These are phyloP conservation scores for Austropuccinia psidii DNA, from an alignment of 1,284 basidiomycete species.

Conservation along the genomic window DNA sequence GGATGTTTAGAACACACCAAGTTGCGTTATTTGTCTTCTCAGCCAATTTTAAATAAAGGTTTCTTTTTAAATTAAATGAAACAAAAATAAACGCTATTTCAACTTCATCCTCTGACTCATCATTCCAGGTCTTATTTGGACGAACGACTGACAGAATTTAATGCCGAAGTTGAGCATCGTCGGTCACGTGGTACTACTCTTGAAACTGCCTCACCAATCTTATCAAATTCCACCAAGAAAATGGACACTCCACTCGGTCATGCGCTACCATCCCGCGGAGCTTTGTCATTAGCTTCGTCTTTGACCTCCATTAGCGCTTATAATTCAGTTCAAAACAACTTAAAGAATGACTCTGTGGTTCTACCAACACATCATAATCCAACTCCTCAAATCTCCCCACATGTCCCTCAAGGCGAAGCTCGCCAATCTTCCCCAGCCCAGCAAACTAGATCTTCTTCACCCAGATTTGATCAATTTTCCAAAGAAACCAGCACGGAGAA, in stretches of 20 bases:
- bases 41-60: background rate
- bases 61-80: too few species aligned
- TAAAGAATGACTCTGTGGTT: too few species aligned
- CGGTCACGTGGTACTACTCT: background rate
- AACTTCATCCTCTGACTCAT: background rate
- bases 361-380: too few species aligned
- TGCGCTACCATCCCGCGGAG: background rate
- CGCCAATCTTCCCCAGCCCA: background rate
- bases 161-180: constrained; percentile 21
- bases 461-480: too few species aligned
- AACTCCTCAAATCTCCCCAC: background rate
- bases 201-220: background rate
- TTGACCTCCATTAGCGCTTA: background rate
- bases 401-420: background rate
- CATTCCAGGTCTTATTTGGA: constrained; percentile 12
- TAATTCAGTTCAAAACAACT: background rate
- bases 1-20: constrained; percentile 16
- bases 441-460: background rate
- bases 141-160: constrained; percentile 13
- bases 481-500: too few species aligned
- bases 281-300: constrained; percentile 24
- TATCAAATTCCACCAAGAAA: background rate
- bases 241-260: background rate
- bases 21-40: background rate
- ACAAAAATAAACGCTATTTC: too few species aligned